Evolutionary conservation across 768 basidiomycete genomes (phyloP), one percentile per base, ranked within the genome.

Genomic region (Collybia mongolica): DNA sequence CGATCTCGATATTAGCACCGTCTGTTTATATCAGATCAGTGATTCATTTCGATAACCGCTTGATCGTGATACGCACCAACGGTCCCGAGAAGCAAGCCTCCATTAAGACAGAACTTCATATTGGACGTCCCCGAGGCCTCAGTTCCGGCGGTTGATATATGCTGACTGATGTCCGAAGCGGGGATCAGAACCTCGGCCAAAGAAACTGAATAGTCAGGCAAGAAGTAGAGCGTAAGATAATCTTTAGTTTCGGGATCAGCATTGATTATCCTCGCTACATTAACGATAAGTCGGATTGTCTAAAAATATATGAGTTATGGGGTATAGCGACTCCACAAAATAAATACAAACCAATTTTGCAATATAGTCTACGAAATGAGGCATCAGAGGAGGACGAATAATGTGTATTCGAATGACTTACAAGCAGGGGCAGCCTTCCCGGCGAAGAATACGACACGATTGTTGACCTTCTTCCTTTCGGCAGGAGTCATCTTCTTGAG

Each of bases 131-230:
- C 87, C 1, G 82, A 84, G 9, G 88, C 87, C 64, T 98, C 94
- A 2, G 96, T 98, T 32, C 96, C 96, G 2, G 96, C 97, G 12
- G 96, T 98, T 19, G 91, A 94, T 68, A 99, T 98, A 68, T 98
- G 96, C 64, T 97, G 92, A 54, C 84, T 88, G 72, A 98, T 89
- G 66, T 98, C 94, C 23, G 89, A 88, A 11, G 96, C 90, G n/a
- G 89, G 90, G 52, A 93, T 90, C 57, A 94, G 75, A 19, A 94
- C 72, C 63, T 93, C 90, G 1, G 90, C 88, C 40, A 90, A 68
- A 40, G 87, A 88, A 35, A 90, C 92, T 1, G 86, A 88, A 71
- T 99, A 99, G 65, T 98, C 96, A 0, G 97, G 95, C 17, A 99
- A 78, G 88, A 98, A 98, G 75, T 88, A 90, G 53, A 98, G 79